Evolutionary conservation across 2,329 filamentous ascomycete genomes (phyloP).

Genomic region (Fusarium anthophilum): DNA sequence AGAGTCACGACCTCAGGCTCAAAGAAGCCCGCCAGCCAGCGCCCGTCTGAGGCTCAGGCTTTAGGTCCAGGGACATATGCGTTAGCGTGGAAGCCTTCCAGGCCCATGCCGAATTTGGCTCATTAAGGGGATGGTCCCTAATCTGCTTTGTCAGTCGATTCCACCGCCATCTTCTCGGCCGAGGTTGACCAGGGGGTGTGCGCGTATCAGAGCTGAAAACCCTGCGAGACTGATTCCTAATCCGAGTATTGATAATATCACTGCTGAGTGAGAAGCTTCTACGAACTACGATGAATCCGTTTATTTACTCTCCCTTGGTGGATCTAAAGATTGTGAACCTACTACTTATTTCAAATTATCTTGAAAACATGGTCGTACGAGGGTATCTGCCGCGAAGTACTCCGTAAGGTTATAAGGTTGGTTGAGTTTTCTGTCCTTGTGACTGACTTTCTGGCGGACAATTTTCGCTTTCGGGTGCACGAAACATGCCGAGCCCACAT

Average conservation of each 20-base stretch:
- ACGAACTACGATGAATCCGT: conserved; percentile 6
- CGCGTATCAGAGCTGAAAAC: background rate
- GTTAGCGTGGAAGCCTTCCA: conserved; percentile 2
- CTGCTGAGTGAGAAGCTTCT: conserved; percentile 31
- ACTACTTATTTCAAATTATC: background rate
- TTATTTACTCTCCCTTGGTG: background rate
- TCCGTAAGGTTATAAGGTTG: background rate
- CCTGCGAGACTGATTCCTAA: conserved; percentile 31
- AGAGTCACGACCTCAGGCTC: background rate
- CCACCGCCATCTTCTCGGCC: conserved; percentile 19
- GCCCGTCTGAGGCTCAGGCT: background rate
- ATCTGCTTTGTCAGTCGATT: conserved; percentile 35
- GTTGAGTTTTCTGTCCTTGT: conserved; percentile 1
- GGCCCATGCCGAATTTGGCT: conserved; percentile 14
- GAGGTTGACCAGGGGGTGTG: conserved; percentile 18
- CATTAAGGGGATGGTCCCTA: conserved; percentile 24
- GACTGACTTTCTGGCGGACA: conserved; percentile 16
- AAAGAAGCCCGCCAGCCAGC: conserved; percentile 14
- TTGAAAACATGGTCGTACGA: background rate
- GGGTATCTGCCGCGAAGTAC: background rate
- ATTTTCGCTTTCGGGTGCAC: conserved; percentile 35
- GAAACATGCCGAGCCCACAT: conserved; percentile 25
- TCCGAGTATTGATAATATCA: conserved; percentile 24
- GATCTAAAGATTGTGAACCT: background rate
- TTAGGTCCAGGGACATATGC: conserved; percentile 4